Percentiles rank a stretch among this genome's conserved stretches.
Conservation (phyloP, 2,329 filamentous ascomycete species). For the Blastomyces silverae region DNA sequence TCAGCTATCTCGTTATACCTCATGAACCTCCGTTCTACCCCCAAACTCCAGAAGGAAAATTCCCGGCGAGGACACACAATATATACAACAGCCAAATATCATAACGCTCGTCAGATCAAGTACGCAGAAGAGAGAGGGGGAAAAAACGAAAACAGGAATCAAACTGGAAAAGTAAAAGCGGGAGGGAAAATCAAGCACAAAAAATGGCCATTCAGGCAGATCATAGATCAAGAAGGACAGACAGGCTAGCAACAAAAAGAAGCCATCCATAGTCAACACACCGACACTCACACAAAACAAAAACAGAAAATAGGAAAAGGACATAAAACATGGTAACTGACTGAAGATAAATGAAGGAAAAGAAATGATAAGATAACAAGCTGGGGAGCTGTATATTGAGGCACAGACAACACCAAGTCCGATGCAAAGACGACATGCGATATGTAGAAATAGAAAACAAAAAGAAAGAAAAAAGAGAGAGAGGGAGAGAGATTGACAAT, state of each 20-base stretch:
- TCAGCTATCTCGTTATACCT: neutral
- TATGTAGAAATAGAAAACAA: neutral
- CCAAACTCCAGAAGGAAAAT: neutral
- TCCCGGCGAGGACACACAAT: neutral
- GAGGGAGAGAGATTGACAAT: no score
- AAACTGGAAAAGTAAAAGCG: neutral
- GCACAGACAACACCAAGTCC: neutral
- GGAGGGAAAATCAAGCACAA: neutral
- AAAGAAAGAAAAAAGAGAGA: no score
- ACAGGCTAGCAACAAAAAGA: neutral
- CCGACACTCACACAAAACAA: neutral
- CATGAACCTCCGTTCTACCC: neutral
- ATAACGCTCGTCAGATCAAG: neutral
- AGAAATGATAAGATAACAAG: neutral
- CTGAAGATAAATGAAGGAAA: neutral
- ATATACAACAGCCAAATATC: neutral
- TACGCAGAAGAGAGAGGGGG: neutral
- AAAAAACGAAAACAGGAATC: neutral
- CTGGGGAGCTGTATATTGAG: neutral
- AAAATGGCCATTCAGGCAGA: neutral
- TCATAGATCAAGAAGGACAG: neutral
- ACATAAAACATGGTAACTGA: neutral
- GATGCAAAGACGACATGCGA: neutral
- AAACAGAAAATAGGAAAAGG: neutral
- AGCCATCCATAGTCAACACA: neutral